phyloP scores from a whole-genome alignment of 2,329 filamentous ascomycete species.

The Talaromyces pinophilus region DNA sequence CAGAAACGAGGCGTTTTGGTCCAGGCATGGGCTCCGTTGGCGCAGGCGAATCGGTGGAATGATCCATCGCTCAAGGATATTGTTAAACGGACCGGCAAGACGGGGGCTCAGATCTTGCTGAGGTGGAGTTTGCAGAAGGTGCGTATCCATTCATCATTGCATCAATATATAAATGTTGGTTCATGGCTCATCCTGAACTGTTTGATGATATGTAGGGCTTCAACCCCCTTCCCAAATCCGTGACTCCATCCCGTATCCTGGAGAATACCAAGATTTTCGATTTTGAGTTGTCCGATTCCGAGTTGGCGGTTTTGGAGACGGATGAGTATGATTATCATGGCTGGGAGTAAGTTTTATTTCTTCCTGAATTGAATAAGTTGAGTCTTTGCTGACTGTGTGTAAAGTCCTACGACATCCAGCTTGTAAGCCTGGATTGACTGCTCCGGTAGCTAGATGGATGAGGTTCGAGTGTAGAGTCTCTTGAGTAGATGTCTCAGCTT shows the following conservation, averaged over 20 bases:
- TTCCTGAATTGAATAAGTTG: too few species aligned
- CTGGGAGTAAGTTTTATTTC: not conserved
- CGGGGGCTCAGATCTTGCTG: not conserved
- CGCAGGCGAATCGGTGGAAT: constrained; percentile 50
- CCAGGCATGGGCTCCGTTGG: constrained; percentile 56
- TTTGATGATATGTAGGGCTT: constrained; percentile 50
- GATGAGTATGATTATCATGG: constrained; percentile 46
- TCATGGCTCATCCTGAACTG: too few species aligned
- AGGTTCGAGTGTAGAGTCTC: not conserved
- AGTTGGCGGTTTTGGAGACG: constrained; percentile 59
- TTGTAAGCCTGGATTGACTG: not conserved
- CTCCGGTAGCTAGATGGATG: not conserved
- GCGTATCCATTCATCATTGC: not conserved
- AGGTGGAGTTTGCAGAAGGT: constrained; percentile 8
- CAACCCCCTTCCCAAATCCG: constrained; percentile 64
- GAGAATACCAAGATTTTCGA: constrained; percentile 63
- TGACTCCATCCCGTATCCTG: constrained; percentile 60
- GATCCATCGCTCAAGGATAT: constrained; percentile 56
- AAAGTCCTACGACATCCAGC: not conserved
- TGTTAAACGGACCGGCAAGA: constrained; percentile 29
- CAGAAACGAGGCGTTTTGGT: constrained; percentile 62
- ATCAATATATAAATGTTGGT: too few species aligned
- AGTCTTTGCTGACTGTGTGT: not conserved
- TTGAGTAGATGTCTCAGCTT: not conserved
- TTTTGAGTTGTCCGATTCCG: constrained; percentile 60